Base-by-base conservation (phyloP, 495 filamentous ascomycete genomes). In the Penicillium roqueforti region DNA sequence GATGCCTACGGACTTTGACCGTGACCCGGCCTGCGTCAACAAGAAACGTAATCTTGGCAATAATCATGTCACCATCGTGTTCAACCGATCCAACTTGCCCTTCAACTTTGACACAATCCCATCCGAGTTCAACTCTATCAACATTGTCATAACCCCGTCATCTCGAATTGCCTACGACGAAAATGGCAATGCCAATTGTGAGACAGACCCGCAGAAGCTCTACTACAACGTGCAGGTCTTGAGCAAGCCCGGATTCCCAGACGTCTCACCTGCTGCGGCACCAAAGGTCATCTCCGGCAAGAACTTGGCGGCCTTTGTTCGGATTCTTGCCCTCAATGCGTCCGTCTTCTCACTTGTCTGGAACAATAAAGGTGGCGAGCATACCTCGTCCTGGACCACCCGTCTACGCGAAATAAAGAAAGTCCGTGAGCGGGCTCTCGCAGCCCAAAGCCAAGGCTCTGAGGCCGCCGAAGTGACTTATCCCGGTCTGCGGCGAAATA, bases 11-110 rank as follows among this genome's bases (percentile, higher is more conserved):
- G 80, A 92, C 65, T 75, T 85, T 23, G 81, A 87, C 26, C 76
- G 81, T 37, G 91, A 97, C 61, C 83, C 86, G 13, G 77, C 79
- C 13, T 91, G 86, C 59, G 82, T 84, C 57, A 80, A 80, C 63
- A 99, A 99, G 76, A 99, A 99, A 68, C 79, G 84, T 4, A 95
- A 99, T 62, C 91, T 96, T 38, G 95, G 95, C 37, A 99, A 99
- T 62, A 95, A 99, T 72, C 95, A 87, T 61, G 95, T 99, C 58
- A 97, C 95, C 61, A 95, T 99, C 60, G 84, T 99, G 45, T 99
- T 91, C 75, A 99, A 99, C 66, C 88, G 93, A 54, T 96, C 92
- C 14, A 92, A 95, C 22, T 63, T 82, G 23, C 85, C 89, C 0
- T 97, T 95, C 76, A 78, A 82, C 50, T 95, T 96, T 61, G 84